Percentiles rank a stretch among this genome's conserved stretches.
These are phyloP conservation scores for Choanephora cucurbitarum DNA, from an alignment of 371 early-diverging fungal genomes.

Conservation along the genomic window DNA sequence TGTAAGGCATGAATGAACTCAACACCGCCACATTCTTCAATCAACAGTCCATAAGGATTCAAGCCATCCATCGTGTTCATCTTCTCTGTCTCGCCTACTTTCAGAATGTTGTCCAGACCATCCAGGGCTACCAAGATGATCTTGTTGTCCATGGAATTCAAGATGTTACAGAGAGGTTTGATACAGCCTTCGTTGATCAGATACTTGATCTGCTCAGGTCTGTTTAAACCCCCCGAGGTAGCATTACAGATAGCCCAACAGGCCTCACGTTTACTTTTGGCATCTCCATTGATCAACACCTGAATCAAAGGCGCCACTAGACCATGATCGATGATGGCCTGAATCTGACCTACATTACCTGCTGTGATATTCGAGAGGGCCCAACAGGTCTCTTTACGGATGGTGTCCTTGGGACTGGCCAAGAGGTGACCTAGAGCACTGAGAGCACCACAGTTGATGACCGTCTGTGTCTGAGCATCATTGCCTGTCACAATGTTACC, in stretches of 20 bases:
- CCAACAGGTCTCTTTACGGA: conserved; percentile 99
- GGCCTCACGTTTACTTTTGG: conserved; percentile 61
- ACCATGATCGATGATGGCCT: conserved; percentile 92
- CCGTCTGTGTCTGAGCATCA: conserved; percentile 94
- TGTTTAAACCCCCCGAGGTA: conserved; percentile 77
- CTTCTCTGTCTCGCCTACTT: conserved; percentile 48
- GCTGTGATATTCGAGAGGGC: conserved; percentile 99
- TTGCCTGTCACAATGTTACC: conserved; percentile 99
- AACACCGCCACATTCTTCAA: conserved; percentile 93
- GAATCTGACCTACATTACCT: conserved; percentile 93
- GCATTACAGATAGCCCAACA: conserved; percentile 97
- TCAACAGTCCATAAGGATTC: conserved; percentile 81
- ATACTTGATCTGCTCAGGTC: conserved; percentile 77
- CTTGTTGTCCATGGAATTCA: conserved; percentile 75
- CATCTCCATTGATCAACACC: conserved; percentile 71
- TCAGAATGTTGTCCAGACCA: conserved; percentile 86
- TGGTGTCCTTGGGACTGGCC: conserved; percentile 86
- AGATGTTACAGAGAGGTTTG: conserved; percentile 84
- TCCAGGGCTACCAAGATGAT: conserved; percentile 88
- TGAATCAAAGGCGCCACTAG: conserved; percentile 90
- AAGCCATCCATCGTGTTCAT: conserved; percentile 53
- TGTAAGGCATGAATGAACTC: conserved; percentile 91
- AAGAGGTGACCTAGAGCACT: conserved; percentile 77
- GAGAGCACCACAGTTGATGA: conserved; percentile 90
- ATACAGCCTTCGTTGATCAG: conserved; percentile 81